Percentiles rank a stretch among this genome's conserved stretches.
Evolutionary conservation across 163 green algal genomes (phyloP).

Genomic region (Scenedesmus sp.): DNA sequence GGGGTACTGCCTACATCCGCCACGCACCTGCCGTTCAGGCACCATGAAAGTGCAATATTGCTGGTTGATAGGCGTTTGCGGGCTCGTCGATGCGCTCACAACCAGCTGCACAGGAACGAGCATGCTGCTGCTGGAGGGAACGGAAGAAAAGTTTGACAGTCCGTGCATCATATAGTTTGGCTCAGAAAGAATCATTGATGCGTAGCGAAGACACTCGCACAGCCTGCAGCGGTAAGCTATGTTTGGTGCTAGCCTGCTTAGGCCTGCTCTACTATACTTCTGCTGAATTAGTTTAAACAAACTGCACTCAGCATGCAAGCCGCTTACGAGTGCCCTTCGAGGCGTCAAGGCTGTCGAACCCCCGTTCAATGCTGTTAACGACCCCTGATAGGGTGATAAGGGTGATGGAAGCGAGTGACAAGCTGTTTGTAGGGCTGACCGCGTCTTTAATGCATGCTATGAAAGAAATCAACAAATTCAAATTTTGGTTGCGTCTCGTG

Average conservation of each 20-base stretch:
- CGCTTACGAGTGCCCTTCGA: too few species aligned
- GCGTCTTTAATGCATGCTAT: too few species aligned
- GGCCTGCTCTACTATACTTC: neutral
- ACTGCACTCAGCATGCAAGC: too few species aligned
- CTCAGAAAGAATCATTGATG: neutral
- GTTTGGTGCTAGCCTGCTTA: neutral
- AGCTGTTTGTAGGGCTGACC: too few species aligned
- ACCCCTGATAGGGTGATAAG: too few species aligned
- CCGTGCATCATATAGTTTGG: neutral
- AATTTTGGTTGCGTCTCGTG: too few species aligned
- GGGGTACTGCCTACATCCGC: neutral
- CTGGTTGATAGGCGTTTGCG: neutral
- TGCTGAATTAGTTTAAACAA: too few species aligned
- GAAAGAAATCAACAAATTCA: too few species aligned
- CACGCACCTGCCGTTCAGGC: neutral
- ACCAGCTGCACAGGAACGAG: neutral
- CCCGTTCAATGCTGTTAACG: too few species aligned
- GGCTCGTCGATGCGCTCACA: neutral
- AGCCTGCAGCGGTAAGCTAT: neutral
- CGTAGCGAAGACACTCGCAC: neutral
- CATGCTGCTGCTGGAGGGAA: neutral
- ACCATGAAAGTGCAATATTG: neutral
- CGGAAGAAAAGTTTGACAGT: neutral
- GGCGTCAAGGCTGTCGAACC: too few species aligned
- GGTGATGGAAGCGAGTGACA: too few species aligned